Conservation (phyloP, 768 basidiomycete genomes). For the Sutorius australiensis region DNA sequence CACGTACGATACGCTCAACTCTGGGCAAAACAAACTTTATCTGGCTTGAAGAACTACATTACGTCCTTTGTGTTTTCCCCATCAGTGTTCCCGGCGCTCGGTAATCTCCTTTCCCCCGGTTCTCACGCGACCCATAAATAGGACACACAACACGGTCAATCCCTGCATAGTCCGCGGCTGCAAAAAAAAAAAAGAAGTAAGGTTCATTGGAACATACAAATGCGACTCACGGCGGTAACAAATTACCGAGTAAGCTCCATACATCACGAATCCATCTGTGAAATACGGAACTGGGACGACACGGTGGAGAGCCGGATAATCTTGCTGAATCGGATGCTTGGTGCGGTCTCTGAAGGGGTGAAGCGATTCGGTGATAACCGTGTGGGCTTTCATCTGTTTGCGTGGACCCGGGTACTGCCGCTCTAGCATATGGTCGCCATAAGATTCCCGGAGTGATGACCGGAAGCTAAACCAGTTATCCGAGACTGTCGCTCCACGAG, state of each 20-base stretch:
- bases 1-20: background rate
- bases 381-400: background rate
- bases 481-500: too few species aligned
- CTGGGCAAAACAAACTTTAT: background rate
- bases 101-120: background rate
- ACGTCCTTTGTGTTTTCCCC: background rate
- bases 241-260: background rate
- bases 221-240: background rate
- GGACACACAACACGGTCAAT: background rate
- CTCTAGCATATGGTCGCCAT: background rate
- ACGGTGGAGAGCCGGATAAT: background rate
- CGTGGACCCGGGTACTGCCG: too few species aligned
- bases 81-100: constrained; percentile 1
- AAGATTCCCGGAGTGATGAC: background rate
- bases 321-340: background rate
- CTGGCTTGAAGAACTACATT: too few species aligned
- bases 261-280: background rate
- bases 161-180: too few species aligned
- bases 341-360: background rate
- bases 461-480: too few species aligned
- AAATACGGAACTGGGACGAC: too few species aligned
- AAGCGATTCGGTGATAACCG: background rate
- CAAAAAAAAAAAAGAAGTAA: background rate
- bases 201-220: background rate
- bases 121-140: background rate